Base-by-base conservation (phyloP, 305 asterid genomes). In the Rubia tinctorum region DNA sequence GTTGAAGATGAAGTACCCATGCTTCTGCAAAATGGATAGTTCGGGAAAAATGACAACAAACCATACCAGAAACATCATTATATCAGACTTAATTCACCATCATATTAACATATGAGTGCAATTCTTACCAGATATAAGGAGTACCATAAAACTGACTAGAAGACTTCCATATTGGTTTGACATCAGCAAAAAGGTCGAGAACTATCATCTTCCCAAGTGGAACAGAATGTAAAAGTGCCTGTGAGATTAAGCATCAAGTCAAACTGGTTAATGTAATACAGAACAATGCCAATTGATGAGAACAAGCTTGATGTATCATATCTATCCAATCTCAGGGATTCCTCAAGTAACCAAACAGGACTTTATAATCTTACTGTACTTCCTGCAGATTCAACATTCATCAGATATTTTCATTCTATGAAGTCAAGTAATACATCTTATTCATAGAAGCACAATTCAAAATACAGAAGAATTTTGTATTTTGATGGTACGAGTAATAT, bases 191-290 rank as follows among this genome's bases (percentile, higher is more conserved):
- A 75, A 95, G 92, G 89, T 95, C 99, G 56, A 95, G 97, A 80
- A 95, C 99, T 76, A 95, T 89, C 99, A 95, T 95, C 90, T 90
- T 92, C 84, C 99, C 99, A 73, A 80, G 86, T 72, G 98, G 99
- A 84, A 95, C 99, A 70, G 99, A 95, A 84, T 95, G 99, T 66
- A 95, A 82, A 84, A 95, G 97, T 75, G 99, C 99, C 99, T 95
- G 92, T 75, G 77, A 81, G 64, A 77, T 65, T 53, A 79, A 64
- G 64, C 75, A 76, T 66, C 62, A 62, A 45, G 59, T 11, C 68
- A 22, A 67, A 77, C 62, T 23, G 13, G 43, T 64, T 71, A 64
- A 71, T 42, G 23, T 15, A 66, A 12, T 25, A 23, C 51, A 56
- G 3, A 68, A 14, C 6, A 25, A 59, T 13, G 49, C 8, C 2